Evolutionary conservation across 371 early-diverging fungal genomes (phyloP), one percentile per base, ranked within the genome.

Genomic region (Saksenaea oblongispora): DNA sequence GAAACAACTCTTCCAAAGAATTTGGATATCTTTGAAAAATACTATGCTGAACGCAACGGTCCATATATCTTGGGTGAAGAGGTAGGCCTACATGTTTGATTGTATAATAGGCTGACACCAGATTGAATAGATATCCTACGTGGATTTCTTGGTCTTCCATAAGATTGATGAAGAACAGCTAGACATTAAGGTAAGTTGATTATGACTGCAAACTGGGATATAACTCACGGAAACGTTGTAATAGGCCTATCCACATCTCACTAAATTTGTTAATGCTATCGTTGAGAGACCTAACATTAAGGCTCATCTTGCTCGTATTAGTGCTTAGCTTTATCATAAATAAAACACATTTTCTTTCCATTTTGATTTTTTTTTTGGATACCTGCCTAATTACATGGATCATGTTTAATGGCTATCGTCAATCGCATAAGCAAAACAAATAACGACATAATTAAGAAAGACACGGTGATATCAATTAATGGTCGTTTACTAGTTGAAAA

Each of bases 1-100:
- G 47, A 61, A 26, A 31, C n/a, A 8, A 35, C 15, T 14, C 9
- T 15, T 18, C 22, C 26, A 10, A 54, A 36, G 18, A 54, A 51
- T 31, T 37, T 34, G 22, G 27, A 2, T 14, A 28, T 51, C 24
- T 62, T 62, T 59, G 53, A 75, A 22, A 17, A 37, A 36, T 22
- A 57, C 8, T 64, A 64, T n/a, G 41, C 41, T 14, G 35, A 41
- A 17, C 22, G n/a, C 4, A 42, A 51, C 8, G 75, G 75, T 0
- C 72, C 75, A 37, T 75, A 65, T 56, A 5, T 70, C 3, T 42
- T 72, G 15, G 75, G 72, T 28, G 58, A 71, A 24, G 63, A 67
- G 58, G 58, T 67, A 56, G 18, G 18, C 8, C 13, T 36, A 17
- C 11, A 26, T 31, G 15, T 2, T 2, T 18, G 27, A 24, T 17